A percentile compares a stretch with the other conserved stretches of the same genome.
phyloP scores from a whole-genome alignment of 768 basidiomycete genomes.

The Phylloporus rhodoxanthus region DNA sequence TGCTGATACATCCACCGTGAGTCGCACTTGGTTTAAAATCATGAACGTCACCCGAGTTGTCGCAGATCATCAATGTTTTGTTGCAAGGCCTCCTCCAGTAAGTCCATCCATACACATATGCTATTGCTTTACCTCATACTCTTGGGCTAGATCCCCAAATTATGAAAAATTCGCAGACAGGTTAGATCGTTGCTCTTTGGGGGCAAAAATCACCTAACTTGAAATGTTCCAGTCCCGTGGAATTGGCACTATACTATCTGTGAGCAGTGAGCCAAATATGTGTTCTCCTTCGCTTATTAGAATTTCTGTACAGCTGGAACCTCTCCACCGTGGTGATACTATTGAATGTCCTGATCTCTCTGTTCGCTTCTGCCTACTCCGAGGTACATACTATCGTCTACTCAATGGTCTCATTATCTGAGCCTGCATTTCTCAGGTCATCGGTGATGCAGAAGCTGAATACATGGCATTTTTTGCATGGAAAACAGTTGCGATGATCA shows the following conservation, averaged over 20 bases:
- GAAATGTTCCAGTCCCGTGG: conserved; percentile 38
- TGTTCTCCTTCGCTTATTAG: background rate
- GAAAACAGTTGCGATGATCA: conserved; percentile 80
- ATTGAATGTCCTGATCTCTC: conserved; percentile 90
- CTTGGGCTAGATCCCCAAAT: conserved; percentile 51
- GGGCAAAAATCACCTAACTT: background rate
- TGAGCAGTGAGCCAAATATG: conserved; percentile 32
- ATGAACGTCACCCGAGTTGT: background rate
- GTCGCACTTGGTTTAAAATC: conserved; percentile 14
- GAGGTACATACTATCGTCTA: conserved; percentile 49
- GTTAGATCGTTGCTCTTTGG: conserved; percentile 25
- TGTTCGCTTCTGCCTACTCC: conserved; percentile 88
- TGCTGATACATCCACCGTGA: conserved; percentile 47
- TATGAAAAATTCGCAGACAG: conserved; percentile 52
- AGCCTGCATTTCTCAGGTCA: conserved; percentile 44
- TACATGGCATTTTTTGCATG: conserved; percentile 86
- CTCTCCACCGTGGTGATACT: conserved; percentile 76
- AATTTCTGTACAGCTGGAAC: conserved; percentile 56
- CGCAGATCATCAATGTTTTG: conserved; percentile 62
- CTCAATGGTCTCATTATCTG: background rate
- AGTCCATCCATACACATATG: background rate
- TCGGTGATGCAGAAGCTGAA: conserved; percentile 83
- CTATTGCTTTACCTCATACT: background rate
- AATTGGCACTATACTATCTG: conserved; percentile 76
- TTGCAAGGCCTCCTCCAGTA: conserved; percentile 81